phyloP scores from a whole-genome alignment of 1,139 yeast species.

The Hansenula anomala region DNA sequence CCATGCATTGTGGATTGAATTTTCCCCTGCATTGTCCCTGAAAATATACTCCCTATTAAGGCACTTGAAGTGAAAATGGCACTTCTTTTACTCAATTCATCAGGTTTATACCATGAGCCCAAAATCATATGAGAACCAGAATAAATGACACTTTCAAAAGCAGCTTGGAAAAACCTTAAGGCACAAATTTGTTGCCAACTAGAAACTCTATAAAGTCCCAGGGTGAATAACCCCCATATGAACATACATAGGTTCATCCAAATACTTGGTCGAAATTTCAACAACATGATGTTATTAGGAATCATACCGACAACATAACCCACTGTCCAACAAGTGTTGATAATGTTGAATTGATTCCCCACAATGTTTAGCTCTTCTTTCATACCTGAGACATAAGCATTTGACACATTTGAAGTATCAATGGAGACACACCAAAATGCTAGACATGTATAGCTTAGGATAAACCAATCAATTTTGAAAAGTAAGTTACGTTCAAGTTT shows the following conservation, averaged over 20 bases:
- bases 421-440: conserved; percentile 18
- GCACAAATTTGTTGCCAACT: conserved; percentile 34
- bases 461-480: conserved; percentile 8
- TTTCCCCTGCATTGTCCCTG: conserved; percentile 32
- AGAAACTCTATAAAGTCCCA: conserved; percentile 49
- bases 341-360: conserved; percentile 37
- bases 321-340: conserved; percentile 29
- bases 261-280: conserved; percentile 50
- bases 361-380: conserved; percentile 35
- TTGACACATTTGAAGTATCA: conserved; percentile 46
- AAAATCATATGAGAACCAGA: conserved; percentile 22
- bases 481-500: conserved; percentile 3
- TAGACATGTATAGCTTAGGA: conserved; percentile 5
- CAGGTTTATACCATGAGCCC: conserved; percentile 25
- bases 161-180: conserved; percentile 20
- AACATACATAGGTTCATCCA: conserved; percentile 36
- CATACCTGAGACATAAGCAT: conserved; percentile 39
- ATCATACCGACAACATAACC: conserved; percentile 47
- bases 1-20: conserved; percentile 24
- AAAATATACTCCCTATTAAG: conserved; percentile 28
- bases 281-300: conserved; percentile 45
- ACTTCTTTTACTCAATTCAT: conserved; percentile 22
- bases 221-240: conserved; percentile 27
- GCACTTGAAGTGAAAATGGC: conserved; percentile 25
- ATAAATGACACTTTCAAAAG: conserved; percentile 3